A percentile compares a stretch with the other conserved stretches of the same genome.
Evolutionary conservation across 2,329 filamentous ascomycete species (phyloP).

Genomic region (Apiospora rasikravindrae): DNA sequence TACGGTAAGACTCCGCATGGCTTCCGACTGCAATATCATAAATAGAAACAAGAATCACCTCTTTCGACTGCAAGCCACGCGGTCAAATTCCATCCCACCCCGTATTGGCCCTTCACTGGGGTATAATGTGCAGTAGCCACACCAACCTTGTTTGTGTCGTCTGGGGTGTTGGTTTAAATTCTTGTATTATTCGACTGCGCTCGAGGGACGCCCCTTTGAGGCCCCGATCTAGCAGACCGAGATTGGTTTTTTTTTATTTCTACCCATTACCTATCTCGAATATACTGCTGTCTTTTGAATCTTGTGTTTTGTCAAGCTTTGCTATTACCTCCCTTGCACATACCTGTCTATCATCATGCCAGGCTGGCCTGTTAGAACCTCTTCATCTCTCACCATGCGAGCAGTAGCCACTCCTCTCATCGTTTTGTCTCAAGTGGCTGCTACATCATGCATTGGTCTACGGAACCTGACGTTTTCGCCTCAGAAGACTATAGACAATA

Average conservation of each 20-base stretch:
- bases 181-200: not conserved
- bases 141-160: not conserved
- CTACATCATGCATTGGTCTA: too few species aligned
- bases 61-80: not conserved
- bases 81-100: not conserved
- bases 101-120: not conserved
- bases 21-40: not conserved
- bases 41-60: not conserved
- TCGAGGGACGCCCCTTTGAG: not conserved
- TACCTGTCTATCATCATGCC: not conserved
- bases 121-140: not conserved
- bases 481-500: conserved; percentile 40
- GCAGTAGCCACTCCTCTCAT: not conserved
- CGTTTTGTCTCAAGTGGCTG: not conserved
- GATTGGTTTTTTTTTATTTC: not conserved
- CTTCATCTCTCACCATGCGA: not conserved
- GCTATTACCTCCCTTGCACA: not conserved
- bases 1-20: not conserved
- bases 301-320: not conserved
- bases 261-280: not conserved
- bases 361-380: not conserved
- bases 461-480: not conserved
- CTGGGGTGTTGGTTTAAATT: not conserved
- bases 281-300: not conserved
- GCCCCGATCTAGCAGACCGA: not conserved